Evolutionary conservation across 345 rosid species (phyloP).

Genomic region (Capsella bursapastoris): DNA sequence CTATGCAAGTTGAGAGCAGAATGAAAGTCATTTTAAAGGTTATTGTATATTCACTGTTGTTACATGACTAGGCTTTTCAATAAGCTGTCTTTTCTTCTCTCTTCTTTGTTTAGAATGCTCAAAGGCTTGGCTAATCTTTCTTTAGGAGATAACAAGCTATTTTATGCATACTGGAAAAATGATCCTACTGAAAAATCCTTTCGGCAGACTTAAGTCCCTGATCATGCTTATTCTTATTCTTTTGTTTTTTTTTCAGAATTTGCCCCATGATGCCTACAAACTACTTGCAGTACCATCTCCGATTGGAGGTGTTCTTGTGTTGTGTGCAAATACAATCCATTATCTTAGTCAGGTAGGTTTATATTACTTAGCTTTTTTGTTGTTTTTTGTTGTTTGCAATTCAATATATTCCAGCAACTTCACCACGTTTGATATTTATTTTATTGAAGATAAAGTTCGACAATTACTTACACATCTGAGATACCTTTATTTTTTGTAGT

Average conservation of each 20-base stretch:
- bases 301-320: conserved; percentile 93
- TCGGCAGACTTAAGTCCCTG: conserved; percentile 27
- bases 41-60: conserved; percentile 14
- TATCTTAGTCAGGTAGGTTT: conserved; percentile 87
- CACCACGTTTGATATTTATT: conserved; percentile 1
- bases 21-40: conserved; percentile 14
- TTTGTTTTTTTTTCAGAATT: conserved; percentile 64
- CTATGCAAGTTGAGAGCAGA: conserved; percentile 14
- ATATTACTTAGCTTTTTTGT: conserved; percentile 26
- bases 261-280: conserved; percentile 97
- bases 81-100: conserved; percentile 6
- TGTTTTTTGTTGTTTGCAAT: conserved; percentile 17
- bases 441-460: conserved; percentile 10
- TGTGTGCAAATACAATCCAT: conserved; percentile 82
- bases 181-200: conserved; percentile 19
- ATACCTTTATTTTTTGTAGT: conserved; percentile 60
- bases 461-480: conserved; percentile 16
- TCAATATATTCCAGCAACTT: conserved; percentile 32
- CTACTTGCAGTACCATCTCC: conserved; percentile 97
- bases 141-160: conserved; percentile 2
- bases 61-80: conserved; percentile 32
- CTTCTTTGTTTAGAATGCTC: conserved; percentile 24
- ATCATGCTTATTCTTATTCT: conserved; percentile 29
- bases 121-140: conserved; percentile 21
- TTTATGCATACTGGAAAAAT: conserved; percentile 20